Evolutionary conservation across 2,329 filamentous ascomycete species (phyloP), one percentile per base, ranked within the genome.

Genomic region (Aspergillus amoenus): DNA sequence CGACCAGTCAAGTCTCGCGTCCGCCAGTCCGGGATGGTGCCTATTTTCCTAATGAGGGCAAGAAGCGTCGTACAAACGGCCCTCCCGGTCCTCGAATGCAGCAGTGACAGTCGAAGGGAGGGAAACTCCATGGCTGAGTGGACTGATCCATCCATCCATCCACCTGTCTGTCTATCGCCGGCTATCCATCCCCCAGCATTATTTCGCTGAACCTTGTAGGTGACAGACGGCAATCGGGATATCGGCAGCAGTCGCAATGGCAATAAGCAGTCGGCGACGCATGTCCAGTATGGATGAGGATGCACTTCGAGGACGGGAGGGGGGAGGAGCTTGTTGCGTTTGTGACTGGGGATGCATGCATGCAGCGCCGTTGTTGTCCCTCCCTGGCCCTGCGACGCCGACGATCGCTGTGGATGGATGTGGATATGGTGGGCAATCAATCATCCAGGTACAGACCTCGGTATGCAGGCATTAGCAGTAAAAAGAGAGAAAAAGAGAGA

Each of bases 341-440:
- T 57, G 55, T 43, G 55, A 57, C 55, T 50, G 55, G 55, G 34
- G 55, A 53, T 57, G 49, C 55, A 57, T 57, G 55, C 50, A 57
- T 57, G 55, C 50, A 57, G 55, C 50, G 21, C 55, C 55, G 55
- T 57, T 57, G 49, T 53, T 57, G 55, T 52, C 49, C 49, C 39
- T 53, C 55, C 49, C 30, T 47, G 34, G 43, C 43, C 43, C 43
- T 42, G 40, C 49, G 30, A 45, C 41, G 34, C 4, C 34, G 34
- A 37, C 13, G 34, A 13, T 37, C 34, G 34, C 34, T 7, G 34
- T 15, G 12, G 34, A 37, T 37, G 12, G 34, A 37, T 48, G 30
- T 37, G 15, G 27, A 45, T 30, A 17, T 17, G 34, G 34, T 41
- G 15, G 27, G 17, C 30, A 41, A 52, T 40, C 42, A 52, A 52